phyloP scores from a whole-genome alignment of 495 filamentous ascomycete genomes.

The Trichodelitschia bisporula region DNA sequence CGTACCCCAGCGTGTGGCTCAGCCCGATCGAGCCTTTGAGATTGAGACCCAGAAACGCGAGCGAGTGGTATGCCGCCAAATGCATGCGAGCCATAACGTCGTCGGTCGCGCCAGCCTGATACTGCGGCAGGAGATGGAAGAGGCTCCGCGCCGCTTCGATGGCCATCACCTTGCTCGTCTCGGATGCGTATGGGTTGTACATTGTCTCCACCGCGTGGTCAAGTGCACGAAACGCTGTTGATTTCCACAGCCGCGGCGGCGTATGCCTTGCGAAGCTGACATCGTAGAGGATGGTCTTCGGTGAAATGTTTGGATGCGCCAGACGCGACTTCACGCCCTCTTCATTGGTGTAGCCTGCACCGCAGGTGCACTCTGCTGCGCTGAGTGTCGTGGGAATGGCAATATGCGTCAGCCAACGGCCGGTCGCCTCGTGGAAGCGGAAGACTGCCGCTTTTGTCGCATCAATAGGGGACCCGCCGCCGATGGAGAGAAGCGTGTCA shows the following conservation, averaged over 20 bases:
- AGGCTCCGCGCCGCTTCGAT: conserved; percentile 17
- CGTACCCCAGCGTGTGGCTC: conserved; percentile 22
- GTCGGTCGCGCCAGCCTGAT: conserved; percentile 16
- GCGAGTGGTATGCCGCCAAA: conserved; percentile 20
- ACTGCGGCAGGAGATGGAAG: conserved; percentile 20
- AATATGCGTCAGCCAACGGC: conserved; percentile 21
- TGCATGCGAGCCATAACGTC: conserved; percentile 21
- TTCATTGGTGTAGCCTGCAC: conserved; percentile 18
- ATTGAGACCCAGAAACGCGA: conserved; percentile 20
- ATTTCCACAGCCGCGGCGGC: conserved; percentile 18
- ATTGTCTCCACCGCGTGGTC: conserved; percentile 25
- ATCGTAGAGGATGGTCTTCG: conserved; percentile 22
- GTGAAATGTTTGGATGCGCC: conserved; percentile 16
- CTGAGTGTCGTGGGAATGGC: conserved; percentile 24
- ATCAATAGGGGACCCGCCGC: conserved; percentile 25
- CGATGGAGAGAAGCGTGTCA: conserved; percentile 24
- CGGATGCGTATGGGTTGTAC: conserved; percentile 23
- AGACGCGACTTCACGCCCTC: conserved; percentile 16
- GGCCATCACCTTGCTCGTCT: conserved; percentile 18
- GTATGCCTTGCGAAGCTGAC: conserved; percentile 18
- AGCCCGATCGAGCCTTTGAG: conserved; percentile 21
- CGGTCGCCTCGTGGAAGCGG: conserved; percentile 16
- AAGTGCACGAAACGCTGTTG: conserved; percentile 21
- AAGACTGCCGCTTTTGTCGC: conserved; percentile 22
- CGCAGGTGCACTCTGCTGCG: conserved; percentile 22